Percentiles rank a stretch among this genome's conserved stretches.
Conservation (phyloP, 768 basidiomycete genomes). For the Lactifluus piperatus region DNA sequence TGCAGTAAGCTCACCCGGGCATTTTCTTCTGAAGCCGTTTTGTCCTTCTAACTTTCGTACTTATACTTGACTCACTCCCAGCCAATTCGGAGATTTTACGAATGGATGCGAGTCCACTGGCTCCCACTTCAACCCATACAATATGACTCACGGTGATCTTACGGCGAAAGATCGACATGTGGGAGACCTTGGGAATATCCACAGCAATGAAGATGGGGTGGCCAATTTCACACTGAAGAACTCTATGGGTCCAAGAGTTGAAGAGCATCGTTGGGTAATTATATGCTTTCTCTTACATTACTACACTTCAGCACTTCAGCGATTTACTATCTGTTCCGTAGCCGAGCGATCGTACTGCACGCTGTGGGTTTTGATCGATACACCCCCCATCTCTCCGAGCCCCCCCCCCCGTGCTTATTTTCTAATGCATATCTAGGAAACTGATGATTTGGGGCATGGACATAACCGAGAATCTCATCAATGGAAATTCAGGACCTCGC, state of each 20-base stretch:
- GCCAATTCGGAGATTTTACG: slow-evolving; percentile 51
- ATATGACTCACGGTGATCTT: slow-evolving; percentile 56
- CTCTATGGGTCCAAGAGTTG: slow-evolving; percentile 57
- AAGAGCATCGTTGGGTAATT: slow-evolving; percentile 65
- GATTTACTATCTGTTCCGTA: slow-evolving; percentile 24
- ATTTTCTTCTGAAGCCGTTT: no score
- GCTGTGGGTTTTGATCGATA: slow-evolving; percentile 34
- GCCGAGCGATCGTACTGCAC: slow-evolving; percentile 70
- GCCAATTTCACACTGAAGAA: slow-evolving; percentile 55
- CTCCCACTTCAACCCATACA: slow-evolving; percentile 69
- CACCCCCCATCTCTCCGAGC: background rate
- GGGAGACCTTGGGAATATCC: slow-evolving; percentile 71
- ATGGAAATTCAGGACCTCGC: slow-evolving; percentile 64
- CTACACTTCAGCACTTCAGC: no score
- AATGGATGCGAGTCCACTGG: slow-evolving; percentile 63
- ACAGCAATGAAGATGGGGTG: slow-evolving; percentile 47
- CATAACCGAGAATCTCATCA: slow-evolving; percentile 58
- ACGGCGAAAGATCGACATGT: slow-evolving; percentile 51
- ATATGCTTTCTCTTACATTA: no score
- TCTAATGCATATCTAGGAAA: slow-evolving; percentile 41
- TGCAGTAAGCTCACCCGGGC: no score
- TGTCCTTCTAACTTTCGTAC: no score
- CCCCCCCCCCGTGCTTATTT: background rate
- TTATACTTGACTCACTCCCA: slow-evolving; percentile 21
- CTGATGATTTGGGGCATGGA: slow-evolving; percentile 70